Evolutionary conservation across 148 eudicot genomes (phyloP).

Genomic region (Selenicereus undatus): DNA sequence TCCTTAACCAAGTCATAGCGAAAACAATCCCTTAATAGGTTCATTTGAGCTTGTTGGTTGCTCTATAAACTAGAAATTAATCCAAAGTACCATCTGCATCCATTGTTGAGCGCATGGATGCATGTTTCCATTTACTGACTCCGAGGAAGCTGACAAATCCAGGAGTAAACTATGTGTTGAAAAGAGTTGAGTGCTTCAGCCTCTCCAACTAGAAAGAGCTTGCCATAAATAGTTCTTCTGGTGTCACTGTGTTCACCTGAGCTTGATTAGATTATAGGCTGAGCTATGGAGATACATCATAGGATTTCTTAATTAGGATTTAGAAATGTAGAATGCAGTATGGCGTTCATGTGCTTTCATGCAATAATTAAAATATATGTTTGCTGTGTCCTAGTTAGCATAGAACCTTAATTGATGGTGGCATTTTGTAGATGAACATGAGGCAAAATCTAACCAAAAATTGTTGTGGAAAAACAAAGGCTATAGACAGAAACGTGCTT

Average conservation of each 20-base stretch:
- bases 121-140: background rate
- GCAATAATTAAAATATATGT: background rate
- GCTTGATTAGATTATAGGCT: too few species aligned
- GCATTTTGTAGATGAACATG: too few species aligned
- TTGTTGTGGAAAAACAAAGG: background rate
- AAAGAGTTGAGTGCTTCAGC: background rate
- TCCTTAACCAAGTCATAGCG: too few species aligned
- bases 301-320: background rate
- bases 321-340: background rate
- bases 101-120: background rate
- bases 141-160: background rate
- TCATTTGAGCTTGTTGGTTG: too few species aligned
- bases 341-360: background rate
- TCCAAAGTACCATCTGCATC: background rate
- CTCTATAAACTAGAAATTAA: too few species aligned
- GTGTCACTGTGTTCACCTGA: too few species aligned
- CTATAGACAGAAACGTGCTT: background rate
- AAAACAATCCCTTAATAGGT: too few species aligned
- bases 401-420: background rate
- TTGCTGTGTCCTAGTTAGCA: background rate
- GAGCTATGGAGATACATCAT: background rate
- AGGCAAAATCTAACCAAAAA: background rate
- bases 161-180: background rate
- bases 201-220: background rate
- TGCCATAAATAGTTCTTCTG: too few species aligned